Base-by-base conservation (phyloP, 768 basidiomycete species). In the Arthromyces matolae region DNA sequence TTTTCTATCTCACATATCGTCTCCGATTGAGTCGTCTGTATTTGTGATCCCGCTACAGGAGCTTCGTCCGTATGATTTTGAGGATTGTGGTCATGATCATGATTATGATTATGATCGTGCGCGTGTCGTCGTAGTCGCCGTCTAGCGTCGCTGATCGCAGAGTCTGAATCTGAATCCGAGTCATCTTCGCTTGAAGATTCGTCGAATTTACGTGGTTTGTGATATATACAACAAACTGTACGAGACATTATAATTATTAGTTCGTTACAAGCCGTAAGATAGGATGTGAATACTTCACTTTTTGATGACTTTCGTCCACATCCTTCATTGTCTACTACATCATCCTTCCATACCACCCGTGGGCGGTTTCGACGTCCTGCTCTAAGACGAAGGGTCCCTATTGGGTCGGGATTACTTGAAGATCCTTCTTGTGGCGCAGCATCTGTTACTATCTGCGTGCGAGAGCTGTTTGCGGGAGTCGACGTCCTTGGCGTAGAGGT, bases 181-280 rank as follows among this genome's bases (percentile, higher is more conserved):
- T 75, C 75, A 35, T 78, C 75, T 33, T 79, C 78, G 27, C 81
- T 82, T 0, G 84, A 89, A 0, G 90, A 92, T 60, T 93, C 90
- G 66, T 91, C 90, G 52, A 90, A 93, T 41, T 60, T 69, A 47
- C 78, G 76, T 1, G 86, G 85, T 61, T 86, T 88, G 62, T 93
- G 90, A 60, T 93, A 95, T 60, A 97, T 95, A 64, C 93, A 97
- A 64, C 93, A 97, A 41, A 96, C 93, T 97, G 53, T n/a, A 20
- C 27, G 38, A 25, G 27, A 14, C 14, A 12, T 37, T 8, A 33
- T 50, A 25, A 27, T 24, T 22, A 10, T 31, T 45, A 22, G 32
- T 19, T 28, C 43, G 20, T 22, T 20, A 44, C 42, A 35, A 40
- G 22, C 3, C 24, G 20, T 43, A 42, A 27, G 16, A 44, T 28